Conservation (phyloP, 305 asterid genomes). For the Fraxinus dipetala region DNA sequence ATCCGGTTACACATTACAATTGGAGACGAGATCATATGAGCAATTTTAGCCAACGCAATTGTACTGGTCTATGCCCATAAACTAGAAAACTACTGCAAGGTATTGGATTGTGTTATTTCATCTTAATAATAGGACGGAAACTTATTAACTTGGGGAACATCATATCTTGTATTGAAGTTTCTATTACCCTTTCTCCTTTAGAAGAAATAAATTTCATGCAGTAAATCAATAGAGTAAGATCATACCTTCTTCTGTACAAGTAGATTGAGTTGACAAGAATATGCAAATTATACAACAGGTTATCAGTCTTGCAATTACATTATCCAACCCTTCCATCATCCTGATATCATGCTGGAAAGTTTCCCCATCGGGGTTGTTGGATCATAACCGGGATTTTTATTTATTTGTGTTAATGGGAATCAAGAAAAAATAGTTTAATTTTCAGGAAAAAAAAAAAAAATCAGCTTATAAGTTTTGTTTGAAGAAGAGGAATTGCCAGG, state of each 20-base stretch:
- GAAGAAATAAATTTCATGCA: neutral
- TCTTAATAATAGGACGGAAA: neutral
- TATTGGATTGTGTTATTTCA: neutral
- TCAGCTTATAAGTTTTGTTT: slow-evolving; percentile 11
- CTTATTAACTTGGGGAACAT: neutral
- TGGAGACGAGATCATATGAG: neutral
- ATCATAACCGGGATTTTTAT: slow-evolving; percentile 25
- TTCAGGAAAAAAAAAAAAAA: neutral
- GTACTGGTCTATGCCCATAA: neutral
- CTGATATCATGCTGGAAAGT: slow-evolving; percentile 34
- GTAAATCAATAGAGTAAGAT: neutral
- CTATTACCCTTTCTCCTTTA: neutral
- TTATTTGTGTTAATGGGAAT: neutral
- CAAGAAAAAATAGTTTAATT: neutral
- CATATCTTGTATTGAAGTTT: neutral
- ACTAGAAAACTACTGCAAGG: slow-evolving; percentile 12
- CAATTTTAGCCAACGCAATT: neutral
- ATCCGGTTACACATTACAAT: neutral
- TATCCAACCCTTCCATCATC: slow-evolving; percentile 57
- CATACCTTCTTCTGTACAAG: slow-evolving; percentile 63
- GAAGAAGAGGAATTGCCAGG: slow-evolving; percentile 20
- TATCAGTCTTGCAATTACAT: slow-evolving; percentile 31
- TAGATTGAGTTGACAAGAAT: slow-evolving; percentile 32
- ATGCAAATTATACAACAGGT: slow-evolving; percentile 31
- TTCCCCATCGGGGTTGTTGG: slow-evolving; percentile 41